A percentile compares a stretch with the other conserved stretches of the same genome.
Conservation (phyloP, 176 grass and related monocot species). For the Ensete glaucum region DNA sequence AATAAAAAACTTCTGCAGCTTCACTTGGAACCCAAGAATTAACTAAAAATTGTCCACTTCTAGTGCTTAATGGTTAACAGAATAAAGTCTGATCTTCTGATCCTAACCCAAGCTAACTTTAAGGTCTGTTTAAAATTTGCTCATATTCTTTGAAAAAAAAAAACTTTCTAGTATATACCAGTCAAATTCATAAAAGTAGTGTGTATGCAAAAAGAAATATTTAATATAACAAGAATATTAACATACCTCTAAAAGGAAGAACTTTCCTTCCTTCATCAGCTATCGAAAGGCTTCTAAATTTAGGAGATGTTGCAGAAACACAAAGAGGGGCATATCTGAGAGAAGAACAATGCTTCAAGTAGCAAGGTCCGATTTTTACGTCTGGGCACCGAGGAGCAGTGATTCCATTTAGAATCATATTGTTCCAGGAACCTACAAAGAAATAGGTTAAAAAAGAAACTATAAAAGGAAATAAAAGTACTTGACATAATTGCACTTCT, state of each 20-base stretch:
- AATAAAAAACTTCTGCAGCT: background rate
- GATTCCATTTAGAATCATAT: background rate
- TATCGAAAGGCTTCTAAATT: background rate
- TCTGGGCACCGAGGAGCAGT: background rate
- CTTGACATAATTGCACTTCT: background rate
- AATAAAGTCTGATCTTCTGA: no score
- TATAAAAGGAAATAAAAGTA: background rate
- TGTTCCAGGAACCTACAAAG: background rate
- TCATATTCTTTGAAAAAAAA: background rate
- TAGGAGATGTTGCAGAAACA: background rate
- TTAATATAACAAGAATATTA: background rate
- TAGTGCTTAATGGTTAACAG: no score
- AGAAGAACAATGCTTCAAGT: background rate
- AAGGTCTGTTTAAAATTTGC: no score
- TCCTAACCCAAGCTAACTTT: no score
- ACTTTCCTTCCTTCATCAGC: background rate
- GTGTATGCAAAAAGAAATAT: background rate
- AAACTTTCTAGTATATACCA: background rate
- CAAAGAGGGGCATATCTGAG: background rate
- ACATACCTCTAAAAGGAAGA: constrained; percentile 1
- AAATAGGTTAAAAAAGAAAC: background rate
- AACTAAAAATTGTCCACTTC: background rate
- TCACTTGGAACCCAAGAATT: background rate
- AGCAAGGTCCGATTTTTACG: background rate
- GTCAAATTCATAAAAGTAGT: no score